Base-by-base conservation (phyloP, 140 eudicot genomes). In the Senecio squalidus region DNA sequence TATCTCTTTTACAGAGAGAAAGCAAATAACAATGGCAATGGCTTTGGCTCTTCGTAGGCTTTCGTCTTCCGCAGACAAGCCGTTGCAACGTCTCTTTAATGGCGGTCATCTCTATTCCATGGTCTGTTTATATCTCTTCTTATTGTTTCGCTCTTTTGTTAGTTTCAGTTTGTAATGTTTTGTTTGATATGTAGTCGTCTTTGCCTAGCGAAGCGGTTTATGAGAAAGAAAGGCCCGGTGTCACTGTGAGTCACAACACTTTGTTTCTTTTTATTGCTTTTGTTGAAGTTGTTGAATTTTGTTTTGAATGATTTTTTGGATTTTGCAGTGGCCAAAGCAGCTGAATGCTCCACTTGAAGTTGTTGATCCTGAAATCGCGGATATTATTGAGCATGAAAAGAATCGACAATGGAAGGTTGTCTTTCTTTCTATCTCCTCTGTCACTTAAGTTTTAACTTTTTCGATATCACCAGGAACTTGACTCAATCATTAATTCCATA, bases 341-440 rank as follows among this genome's bases (percentile, higher is more conserved):
- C 53, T 93, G 83, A 93, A 93, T 77, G 96, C 96, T 59, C 89
- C 99, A 15, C 73, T 93, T 5, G 95, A 93, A 39, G 90, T 64
- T 6, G 86, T 93, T 72, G 99, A 93, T 80, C 99, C 99, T 39
- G 99, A 93, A 74, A 84, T 93, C 58, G 96, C 96, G 2, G 95
- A 93, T 64, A 93, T 93, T 65, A 93, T 93, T 63, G 99, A 93
- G 87, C 99, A 13, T 27, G 96, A 93, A 69, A 93, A 93, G 48
- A 84, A 96, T 16, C 69, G 99, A 6, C 99, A 93, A 70, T 93
- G 99, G 99, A 93, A 93, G 95, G 99, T 93, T 16, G 8, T 29
- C 6, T 58, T 10, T 29, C 31, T 58, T 41, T 40, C 46, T 54
- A 31, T 34, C 41, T 16, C 23, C 26, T n/a, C 58, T 40, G 5